Conservation (phyloP, 257 asterid species). For the Ilex asprella region DNA sequence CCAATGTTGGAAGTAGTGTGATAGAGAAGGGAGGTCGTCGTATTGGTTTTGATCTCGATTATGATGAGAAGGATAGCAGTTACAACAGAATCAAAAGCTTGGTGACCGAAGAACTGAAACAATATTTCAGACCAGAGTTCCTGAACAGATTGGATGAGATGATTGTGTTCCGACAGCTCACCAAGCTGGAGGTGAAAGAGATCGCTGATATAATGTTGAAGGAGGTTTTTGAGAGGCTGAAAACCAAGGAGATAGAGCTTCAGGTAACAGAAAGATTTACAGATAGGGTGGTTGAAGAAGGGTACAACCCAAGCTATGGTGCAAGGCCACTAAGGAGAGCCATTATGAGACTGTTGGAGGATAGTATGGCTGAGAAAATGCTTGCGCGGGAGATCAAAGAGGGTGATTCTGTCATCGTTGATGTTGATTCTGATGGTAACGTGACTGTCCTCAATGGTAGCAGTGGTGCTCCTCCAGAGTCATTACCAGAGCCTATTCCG, state of each 20-base stretch:
- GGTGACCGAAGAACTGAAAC: slow-evolving; percentile 60
- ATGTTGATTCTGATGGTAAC: slow-evolving; percentile 60
- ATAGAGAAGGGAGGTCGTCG: slow-evolving; percentile 59
- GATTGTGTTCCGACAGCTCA: slow-evolving; percentile 71
- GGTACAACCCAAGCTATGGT: slow-evolving; percentile 66
- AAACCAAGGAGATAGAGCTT: slow-evolving; percentile 46
- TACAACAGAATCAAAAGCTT: slow-evolving; percentile 59
- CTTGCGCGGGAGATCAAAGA: slow-evolving; percentile 58
- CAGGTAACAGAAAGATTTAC: slow-evolving; percentile 58
- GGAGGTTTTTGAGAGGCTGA: slow-evolving; percentile 62
- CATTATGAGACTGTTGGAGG: slow-evolving; percentile 73
- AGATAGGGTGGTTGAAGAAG: slow-evolving; percentile 64
- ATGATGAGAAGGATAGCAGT: slow-evolving; percentile 57
- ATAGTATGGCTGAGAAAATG: slow-evolving; percentile 79
- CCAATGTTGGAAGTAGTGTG: slow-evolving; percentile 68
- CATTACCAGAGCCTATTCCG: slow-evolving; percentile 37
- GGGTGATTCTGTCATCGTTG: slow-evolving; percentile 58
- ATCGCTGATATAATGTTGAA: slow-evolving; percentile 66
- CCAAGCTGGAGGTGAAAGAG: slow-evolving; percentile 66
- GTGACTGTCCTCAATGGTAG: slow-evolving; percentile 55
- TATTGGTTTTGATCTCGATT: slow-evolving; percentile 54
- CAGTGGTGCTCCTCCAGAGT: slow-evolving; percentile 48
- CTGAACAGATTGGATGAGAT: slow-evolving; percentile 76
- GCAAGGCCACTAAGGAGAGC: slow-evolving; percentile 85
- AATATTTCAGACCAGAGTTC: slow-evolving; percentile 72